A percentile compares a stretch with the other conserved stretches of the same genome.
phyloP scores from a whole-genome alignment of 306 rosid species.

The Malus fusca region DNA sequence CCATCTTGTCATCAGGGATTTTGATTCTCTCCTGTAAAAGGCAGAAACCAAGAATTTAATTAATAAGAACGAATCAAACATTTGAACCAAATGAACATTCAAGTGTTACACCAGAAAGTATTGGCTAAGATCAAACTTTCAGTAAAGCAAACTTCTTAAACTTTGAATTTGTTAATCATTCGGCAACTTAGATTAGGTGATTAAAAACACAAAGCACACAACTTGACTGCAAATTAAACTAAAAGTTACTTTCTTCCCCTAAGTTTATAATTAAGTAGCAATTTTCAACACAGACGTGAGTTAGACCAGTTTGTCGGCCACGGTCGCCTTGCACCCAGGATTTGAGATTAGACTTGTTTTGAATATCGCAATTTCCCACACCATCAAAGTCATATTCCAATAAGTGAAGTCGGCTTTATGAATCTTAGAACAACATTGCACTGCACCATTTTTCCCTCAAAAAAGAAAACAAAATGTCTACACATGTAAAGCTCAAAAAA shows the following conservation, averaged over 20 bases:
- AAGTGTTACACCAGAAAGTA: too few species aligned
- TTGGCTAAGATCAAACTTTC: too few species aligned
- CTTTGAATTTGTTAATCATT: not conserved
- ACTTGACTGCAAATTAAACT: not conserved
- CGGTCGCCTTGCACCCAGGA: not conserved
- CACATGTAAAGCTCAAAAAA: not conserved
- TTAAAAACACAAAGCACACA: not conserved
- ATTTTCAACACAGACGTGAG: not conserved
- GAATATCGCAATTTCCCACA: too few species aligned
- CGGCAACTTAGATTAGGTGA: not conserved
- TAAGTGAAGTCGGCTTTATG: too few species aligned
- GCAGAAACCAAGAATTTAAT: not conserved
- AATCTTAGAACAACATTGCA: too few species aligned
- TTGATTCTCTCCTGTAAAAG: conserved; percentile 72
- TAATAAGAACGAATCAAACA: not conserved
- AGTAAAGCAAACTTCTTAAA: not conserved
- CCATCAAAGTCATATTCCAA: too few species aligned
- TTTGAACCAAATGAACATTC: not conserved
- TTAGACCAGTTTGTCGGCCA: too few species aligned
- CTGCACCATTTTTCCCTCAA: too few species aligned
- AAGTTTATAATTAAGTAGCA: not conserved
- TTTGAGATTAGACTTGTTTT: not conserved
- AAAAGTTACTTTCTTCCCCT: not conserved
- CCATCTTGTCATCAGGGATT: conserved; percentile 91
- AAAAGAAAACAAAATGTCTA: too few species aligned